These are phyloP conservation scores for Aspergillus campestris DNA, from an alignment of 495 filamentous ascomycete species.

Conservation along the genomic window DNA sequence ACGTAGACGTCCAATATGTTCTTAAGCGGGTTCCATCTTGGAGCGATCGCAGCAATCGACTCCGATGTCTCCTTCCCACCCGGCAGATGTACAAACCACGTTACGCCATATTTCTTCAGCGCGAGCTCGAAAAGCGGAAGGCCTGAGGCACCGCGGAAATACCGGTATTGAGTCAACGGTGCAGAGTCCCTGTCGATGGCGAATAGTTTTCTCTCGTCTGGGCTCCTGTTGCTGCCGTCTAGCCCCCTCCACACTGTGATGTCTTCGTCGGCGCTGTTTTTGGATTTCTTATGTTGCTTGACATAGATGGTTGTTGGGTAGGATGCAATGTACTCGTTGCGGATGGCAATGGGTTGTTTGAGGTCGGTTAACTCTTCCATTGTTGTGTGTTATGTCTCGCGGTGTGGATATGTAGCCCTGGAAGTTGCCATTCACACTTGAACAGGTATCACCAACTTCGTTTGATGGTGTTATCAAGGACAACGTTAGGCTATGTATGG, in stretches of 20 bases:
- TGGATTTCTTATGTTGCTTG: conserved; percentile 6
- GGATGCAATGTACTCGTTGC: conserved; percentile 6
- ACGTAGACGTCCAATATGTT: conserved; percentile 15
- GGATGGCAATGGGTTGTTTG: conserved; percentile 10
- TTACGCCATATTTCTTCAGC: conserved; percentile 9
- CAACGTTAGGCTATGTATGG: no score
- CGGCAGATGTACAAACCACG: conserved; percentile 9
- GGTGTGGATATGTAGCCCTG: no score
- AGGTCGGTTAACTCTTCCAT: no score
- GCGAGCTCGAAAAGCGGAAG: conserved; percentile 11
- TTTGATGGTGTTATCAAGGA: no score
- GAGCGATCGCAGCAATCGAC: conserved; percentile 9
- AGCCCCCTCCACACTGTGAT: no score
- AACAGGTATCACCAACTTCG: no score
- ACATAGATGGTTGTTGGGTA: conserved; percentile 4
- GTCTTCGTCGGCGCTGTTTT: background rate
- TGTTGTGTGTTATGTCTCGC: no score
- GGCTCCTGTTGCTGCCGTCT: no score
- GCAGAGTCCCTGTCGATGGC: conserved; percentile 4
- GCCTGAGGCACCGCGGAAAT: conserved; percentile 9
- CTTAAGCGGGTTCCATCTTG: conserved; percentile 7
- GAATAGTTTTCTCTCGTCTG: conserved; percentile 2
- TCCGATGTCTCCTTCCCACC: background rate
- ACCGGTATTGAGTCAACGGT: conserved; percentile 2
- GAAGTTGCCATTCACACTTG: no score